Conservation (phyloP, 1,284 basidiomycete species). For the Schizopora paradoxa region DNA sequence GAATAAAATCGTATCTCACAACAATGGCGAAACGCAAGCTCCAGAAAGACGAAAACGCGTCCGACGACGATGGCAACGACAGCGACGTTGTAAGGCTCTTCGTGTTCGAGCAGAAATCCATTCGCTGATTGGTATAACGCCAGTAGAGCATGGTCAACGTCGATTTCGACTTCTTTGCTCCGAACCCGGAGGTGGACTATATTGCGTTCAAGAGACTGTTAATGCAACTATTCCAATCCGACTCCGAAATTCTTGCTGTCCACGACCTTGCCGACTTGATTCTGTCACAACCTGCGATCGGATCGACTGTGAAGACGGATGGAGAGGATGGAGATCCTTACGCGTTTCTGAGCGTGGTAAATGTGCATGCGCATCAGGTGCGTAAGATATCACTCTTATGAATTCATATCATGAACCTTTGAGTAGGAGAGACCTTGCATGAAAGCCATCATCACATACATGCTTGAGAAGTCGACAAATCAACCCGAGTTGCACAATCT, state of each 20-base stretch:
- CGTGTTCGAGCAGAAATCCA: neutral
- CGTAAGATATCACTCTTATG: slow-evolving; percentile 19
- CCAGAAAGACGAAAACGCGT: slow-evolving; percentile 14
- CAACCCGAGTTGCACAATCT: slow-evolving; percentile 46
- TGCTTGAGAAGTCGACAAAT: slow-evolving; percentile 44
- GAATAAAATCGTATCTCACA: no score
- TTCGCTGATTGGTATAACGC: no score
- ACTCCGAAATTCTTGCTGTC: slow-evolving; percentile 66
- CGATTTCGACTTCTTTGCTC: slow-evolving; percentile 90
- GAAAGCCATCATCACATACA: slow-evolving; percentile 67
- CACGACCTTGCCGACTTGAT: slow-evolving; percentile 77
- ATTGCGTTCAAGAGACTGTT: slow-evolving; percentile 80
- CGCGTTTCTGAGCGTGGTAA: slow-evolving; percentile 77
- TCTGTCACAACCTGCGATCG: slow-evolving; percentile 66
- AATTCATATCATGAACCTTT: neutral
- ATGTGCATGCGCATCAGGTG: slow-evolving; percentile 75
- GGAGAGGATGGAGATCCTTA: slow-evolving; percentile 86
- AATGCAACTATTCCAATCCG: slow-evolving; percentile 76
- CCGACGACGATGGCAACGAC: slow-evolving; percentile 14
- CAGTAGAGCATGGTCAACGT: slow-evolving; percentile 69
- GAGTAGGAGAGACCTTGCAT: slow-evolving; percentile 66
- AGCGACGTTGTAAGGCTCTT: slow-evolving; percentile 14
- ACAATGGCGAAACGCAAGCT: slow-evolving; percentile 18
- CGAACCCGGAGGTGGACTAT: slow-evolving; percentile 78
- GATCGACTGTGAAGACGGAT: slow-evolving; percentile 91